Evolutionary conservation across 2,329 filamentous ascomycete genomes (phyloP), one percentile per base, ranked within the genome.

Genomic region (Akanthomyces lecanii): DNA sequence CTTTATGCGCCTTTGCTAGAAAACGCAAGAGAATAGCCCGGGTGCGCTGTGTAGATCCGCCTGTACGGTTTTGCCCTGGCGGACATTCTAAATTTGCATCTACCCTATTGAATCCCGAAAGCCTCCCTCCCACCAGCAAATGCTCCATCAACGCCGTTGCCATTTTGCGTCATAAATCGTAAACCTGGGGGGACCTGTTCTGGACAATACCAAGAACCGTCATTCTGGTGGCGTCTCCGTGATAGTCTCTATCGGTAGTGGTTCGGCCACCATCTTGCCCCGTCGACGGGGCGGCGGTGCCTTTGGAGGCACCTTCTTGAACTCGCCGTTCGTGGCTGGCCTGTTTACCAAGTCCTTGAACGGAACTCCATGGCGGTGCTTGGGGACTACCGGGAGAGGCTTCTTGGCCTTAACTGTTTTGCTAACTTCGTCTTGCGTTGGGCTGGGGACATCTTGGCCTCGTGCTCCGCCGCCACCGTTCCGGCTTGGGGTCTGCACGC

Each of bases 401-500:
- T 80, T 83, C 70, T 80, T 83, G 8, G 76, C 68, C 63, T 73
- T 76, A 36, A 70, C 61, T 2, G 65, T 67, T 53, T 67, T 65
- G 30, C 67, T 65, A 8, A 71, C 52, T 21, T 63, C 61, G 11
- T 68, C 68, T 10, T 69, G 69, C 11, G 68, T 65, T 53, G 67
- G 52, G 12, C 64, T 63, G 56, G 67, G 67, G 12, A 67, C 64
- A 12, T 68, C 67, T 12, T 67, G 70, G 47, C 71, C 71, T 6
- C 21, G 40, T 25, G 68, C 67, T 23, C 68, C 65, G 1, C 63
- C 63, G 16, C 72, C 73, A 53, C 74, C 72, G 65, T 78, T 85
- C 53, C 88, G 82, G 71, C 90, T 92, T 6, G 91, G 91, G 21
- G 91, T 92, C 69, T 92, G 87, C 25, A 94, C 86, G 1, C 90